phyloP scores from a whole-genome alignment of 225 moss, liverwort and hornwort genomes.

The Antitrichia curtipendula region DNA sequence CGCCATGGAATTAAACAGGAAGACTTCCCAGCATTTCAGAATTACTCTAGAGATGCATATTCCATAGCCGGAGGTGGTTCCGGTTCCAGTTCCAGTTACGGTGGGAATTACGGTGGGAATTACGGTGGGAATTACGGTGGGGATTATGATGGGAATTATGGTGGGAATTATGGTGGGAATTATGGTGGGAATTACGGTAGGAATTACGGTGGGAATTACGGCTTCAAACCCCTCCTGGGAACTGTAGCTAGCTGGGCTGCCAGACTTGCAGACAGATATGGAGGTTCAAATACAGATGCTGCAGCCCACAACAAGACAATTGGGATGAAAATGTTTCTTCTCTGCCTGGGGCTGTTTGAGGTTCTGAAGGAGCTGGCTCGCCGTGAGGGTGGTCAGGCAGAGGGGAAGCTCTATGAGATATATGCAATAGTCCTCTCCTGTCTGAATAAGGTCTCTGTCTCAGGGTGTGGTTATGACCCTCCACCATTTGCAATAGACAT shows the following conservation, averaged over 20 bases:
- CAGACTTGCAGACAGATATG: slow-evolving; percentile 10
- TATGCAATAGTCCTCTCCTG: slow-evolving; percentile 10
- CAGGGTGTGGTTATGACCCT: background rate
- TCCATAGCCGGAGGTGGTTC: background rate
- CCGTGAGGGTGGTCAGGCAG: background rate
- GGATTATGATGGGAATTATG: background rate
- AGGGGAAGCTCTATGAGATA: background rate
- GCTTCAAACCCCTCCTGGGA: background rate
- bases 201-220: background rate
- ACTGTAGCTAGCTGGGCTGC: slow-evolving; percentile 10
- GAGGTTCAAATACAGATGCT: background rate
- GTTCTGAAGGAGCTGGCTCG: background rate
- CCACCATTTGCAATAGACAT: background rate
- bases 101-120: background rate
- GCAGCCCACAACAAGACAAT: background rate
- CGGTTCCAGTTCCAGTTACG: background rate
- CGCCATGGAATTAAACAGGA: background rate
- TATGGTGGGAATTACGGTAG: background rate
- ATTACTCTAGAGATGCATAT: background rate
- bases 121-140: background rate
- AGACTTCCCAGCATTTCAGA: background rate
- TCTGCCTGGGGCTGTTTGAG: slow-evolving; percentile 10
- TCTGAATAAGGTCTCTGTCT: background rate
- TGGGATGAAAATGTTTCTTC: slow-evolving; percentile 14
- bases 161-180: background rate